Evolutionary conservation across 2,329 filamentous ascomycete species (phyloP), one percentile per base, ranked within the genome.

Genomic region (Microthyrium microscopicum): DNA sequence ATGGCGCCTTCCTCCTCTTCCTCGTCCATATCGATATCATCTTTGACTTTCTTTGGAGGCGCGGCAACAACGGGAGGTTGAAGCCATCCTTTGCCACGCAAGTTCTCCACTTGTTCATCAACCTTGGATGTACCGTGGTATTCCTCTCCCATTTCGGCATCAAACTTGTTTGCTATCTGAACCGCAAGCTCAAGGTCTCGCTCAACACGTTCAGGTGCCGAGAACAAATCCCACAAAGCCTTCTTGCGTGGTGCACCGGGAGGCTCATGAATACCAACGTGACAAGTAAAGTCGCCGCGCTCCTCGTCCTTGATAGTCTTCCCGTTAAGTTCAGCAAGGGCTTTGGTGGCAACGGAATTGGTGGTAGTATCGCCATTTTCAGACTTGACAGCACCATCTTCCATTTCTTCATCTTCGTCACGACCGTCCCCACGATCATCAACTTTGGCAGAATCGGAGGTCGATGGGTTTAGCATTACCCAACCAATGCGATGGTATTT

Each of bases 401-500:
- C 69, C 12, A 65, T 62, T 26, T 69, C 62, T 44, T 62, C 53
- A 36, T 74, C 68, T 28, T 78, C 76, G 31, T 83, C 77, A 42
- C 78, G 73, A 9, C 70, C 68, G 43, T 89, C 79, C n/a, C 70
- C 66, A 40, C 76, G 68, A 44, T 91, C 81, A 39, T 75, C 61
- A 9, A 19, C 25, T 9, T 73, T 65, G 29, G 68, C 62, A 5
- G 66, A 58, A 16, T 68, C 63, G 36, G 91, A 81, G 1, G 77
- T 66, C 11, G 73, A 73, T 12, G 83, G 78, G 47, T 95, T 79
- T 7, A 98, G 67, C 68, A 95, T 89, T 39, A 98, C 91, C 87
- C 91, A 98, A 16, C 89, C 89, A 54, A 98, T 95, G 16, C 89
- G 77, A 51, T 98, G 89, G 49, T 85, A 98, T 41, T 92, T 79